Evolutionary conservation across 2,329 filamentous ascomycete species (phyloP).

Genomic region (Lasiodiplodia hormozganensis): DNA sequence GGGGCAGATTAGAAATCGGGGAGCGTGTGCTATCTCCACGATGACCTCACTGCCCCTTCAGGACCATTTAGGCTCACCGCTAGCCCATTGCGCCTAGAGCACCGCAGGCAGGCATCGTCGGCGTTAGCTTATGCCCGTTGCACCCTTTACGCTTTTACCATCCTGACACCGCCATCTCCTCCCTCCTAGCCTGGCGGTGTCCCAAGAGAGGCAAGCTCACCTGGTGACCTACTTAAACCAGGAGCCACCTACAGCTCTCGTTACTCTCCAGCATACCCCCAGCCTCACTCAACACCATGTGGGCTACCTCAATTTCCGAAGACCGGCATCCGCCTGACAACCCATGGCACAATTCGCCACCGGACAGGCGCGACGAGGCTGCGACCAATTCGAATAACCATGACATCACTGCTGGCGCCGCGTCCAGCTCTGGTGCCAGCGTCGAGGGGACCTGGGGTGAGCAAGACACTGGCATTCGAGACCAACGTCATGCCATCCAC

Average conservation of each 20-base stretch:
- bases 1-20: conserved; percentile 22
- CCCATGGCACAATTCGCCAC: conserved; percentile 43
- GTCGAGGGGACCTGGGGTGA: conserved; percentile 68
- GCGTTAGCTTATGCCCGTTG: conserved; percentile 20
- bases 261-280: not conserved
- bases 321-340: conserved; percentile 36
- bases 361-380: conserved; percentile 34
- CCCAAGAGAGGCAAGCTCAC: not conserved
- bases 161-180: not conserved
- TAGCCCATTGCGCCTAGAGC: not conserved
- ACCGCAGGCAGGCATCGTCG: not conserved
- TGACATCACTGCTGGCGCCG: conserved; percentile 20
- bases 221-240: not conserved
- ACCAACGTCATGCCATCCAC: conserved; percentile 62
- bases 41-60: conserved; percentile 27
- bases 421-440: conserved; percentile 39
- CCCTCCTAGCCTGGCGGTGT: not conserved
- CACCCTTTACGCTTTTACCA: not conserved
- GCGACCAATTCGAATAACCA: conserved; percentile 29
- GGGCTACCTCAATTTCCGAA: conserved; percentile 36
- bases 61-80: not conserved
- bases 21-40: conserved; percentile 11
- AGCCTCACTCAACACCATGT: conserved; percentile 19
- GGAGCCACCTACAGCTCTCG: not conserved
- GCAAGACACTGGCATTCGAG: conserved; percentile 61